Evolutionary conservation across 73 alveolate genomes (phyloP), one percentile per base, ranked within the genome.

Genomic region (Paramecium octaurelia): DNA sequence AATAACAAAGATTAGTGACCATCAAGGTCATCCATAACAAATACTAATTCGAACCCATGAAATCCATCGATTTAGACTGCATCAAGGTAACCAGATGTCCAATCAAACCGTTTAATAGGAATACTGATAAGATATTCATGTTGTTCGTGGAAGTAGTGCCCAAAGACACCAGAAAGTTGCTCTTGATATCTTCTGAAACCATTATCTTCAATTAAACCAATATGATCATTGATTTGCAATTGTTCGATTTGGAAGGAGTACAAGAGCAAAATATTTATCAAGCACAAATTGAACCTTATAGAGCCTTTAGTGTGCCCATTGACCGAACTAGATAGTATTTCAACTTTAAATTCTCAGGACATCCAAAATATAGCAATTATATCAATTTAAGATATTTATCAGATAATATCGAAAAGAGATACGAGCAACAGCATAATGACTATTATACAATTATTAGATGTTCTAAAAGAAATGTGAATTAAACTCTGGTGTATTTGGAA

Each of bases 91-190:
- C 44, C 0, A 24, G 85, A 58, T 21, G 31, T 21, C 42, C 73
- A 35, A 60, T 86, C 7, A 60, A 57, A 58, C 86, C 91, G 6
- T 7, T 2, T 46, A 60, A 86, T 60, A 24, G 21, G 27, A 35
- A 71, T n/a, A 14, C 44, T 5, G 50, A 44, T 31, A 43, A 64
- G 20, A 38, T 48, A 10, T 29, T 86, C 20, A 92, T 83, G 57
- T 23, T 92, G 11, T 48, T 92, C n/a, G 27, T 86, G 5, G 94
- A 92, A 54, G 85, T 92, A 23, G 93, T 71, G 4, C 93, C 92
- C 6, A 44, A 86, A 88, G 95, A 68, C 42, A 92, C 89, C 1
- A 54, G 92, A 21, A 92, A 92, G 21, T 18, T 92, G 10, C 92
- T 92, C 6, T 46, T 42, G n/a, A 93, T 92, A 6, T 42, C 91